Evolutionary conservation across 768 basidiomycete genomes (phyloP).

Genomic region (Pisolithus orientalis): DNA sequence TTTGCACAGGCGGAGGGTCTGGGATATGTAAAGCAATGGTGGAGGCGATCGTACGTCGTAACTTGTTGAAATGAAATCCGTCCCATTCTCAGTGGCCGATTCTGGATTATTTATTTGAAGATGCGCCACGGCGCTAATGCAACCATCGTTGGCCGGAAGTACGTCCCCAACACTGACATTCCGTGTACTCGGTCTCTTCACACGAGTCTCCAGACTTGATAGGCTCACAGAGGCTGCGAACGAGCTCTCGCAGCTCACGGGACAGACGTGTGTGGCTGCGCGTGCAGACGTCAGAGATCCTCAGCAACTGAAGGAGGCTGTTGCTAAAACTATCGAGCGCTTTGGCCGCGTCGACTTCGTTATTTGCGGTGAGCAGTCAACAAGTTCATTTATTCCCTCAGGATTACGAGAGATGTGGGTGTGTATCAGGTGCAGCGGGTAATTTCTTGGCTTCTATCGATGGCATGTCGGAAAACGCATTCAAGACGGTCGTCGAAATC

Average conservation of each 20-base stretch:
- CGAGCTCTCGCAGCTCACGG: slow-evolving; percentile 65
- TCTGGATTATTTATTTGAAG: slow-evolving; percentile 28
- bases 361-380: slow-evolving; percentile 64
- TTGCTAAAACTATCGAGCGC: slow-evolving; percentile 60
- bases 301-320: slow-evolving; percentile 66
- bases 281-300: slow-evolving; percentile 83
- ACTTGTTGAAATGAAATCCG: neutral
- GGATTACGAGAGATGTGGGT: neutral
- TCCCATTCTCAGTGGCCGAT: slow-evolving; percentile 4
- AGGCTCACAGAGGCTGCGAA: slow-evolving; percentile 63
- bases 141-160: slow-evolving; percentile 85
- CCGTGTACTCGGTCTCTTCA: neutral
- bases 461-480: slow-evolving; percentile 81
- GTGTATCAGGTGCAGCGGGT: slow-evolving; percentile 74
- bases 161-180: slow-evolving; percentile 20
- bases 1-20: slow-evolving; percentile 88
- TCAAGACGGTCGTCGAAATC: slow-evolving; percentile 89
- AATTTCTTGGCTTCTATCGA: slow-evolving; percentile 91
- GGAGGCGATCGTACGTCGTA: slow-evolving; percentile 60
- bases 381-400: neutral
- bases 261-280: slow-evolving; percentile 60
- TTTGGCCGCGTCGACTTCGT: slow-evolving; percentile 93
- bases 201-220: slow-evolving; percentile 46
- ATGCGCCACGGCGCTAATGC: slow-evolving; percentile 82
- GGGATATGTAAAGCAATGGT: slow-evolving; percentile 92